Evolutionary conservation across 2,329 filamentous ascomycete species (phyloP).

Genomic region (Phaeosphaeriaceae sp.): DNA sequence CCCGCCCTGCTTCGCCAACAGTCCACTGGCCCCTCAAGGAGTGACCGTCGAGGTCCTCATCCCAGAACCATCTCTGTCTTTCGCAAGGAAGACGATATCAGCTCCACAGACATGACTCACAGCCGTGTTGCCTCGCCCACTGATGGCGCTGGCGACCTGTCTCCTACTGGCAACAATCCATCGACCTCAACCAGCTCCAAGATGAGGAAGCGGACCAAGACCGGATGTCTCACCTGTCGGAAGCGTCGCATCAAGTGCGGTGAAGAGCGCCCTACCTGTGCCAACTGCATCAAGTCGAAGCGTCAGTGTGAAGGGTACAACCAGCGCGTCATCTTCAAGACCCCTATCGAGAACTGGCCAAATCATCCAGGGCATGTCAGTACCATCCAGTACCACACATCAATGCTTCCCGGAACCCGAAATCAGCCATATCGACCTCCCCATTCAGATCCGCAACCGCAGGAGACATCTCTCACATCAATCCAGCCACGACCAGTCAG

Average conservation of each 20-base stretch:
- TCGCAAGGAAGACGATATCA: background rate
- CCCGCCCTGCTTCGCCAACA: constrained; percentile 6
- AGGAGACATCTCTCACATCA: constrained; percentile 28
- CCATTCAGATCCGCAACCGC: constrained; percentile 21
- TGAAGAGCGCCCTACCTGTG: constrained; percentile 82
- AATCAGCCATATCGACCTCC: constrained; percentile 23
- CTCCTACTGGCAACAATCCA: constrained; percentile 32
- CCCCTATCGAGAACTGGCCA: constrained; percentile 65
- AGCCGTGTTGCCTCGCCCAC: constrained; percentile 25
- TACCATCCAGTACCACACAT: constrained; percentile 47
- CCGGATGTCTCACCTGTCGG: constrained; percentile 90
- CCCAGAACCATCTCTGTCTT: background rate
- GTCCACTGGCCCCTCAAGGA: background rate
- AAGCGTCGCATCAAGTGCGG: constrained; percentile 97
- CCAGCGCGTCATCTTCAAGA: constrained; percentile 81
- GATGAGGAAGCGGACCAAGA: constrained; percentile 74
- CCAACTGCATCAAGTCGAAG: constrained; percentile 87
- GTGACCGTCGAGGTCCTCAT: background rate
- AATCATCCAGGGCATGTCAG: constrained; percentile 47
- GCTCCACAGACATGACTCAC: constrained; percentile 28
- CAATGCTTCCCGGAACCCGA: constrained; percentile 46
- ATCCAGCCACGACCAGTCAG: constrained; percentile 37
- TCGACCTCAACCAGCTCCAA: constrained; percentile 35
- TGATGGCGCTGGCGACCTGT: constrained; percentile 33
- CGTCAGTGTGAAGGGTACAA: constrained; percentile 84